These are phyloP conservation scores for Rhizophagus prolifer DNA, from an alignment of 192 early-diverging fungal species.

Conservation along the genomic window DNA sequence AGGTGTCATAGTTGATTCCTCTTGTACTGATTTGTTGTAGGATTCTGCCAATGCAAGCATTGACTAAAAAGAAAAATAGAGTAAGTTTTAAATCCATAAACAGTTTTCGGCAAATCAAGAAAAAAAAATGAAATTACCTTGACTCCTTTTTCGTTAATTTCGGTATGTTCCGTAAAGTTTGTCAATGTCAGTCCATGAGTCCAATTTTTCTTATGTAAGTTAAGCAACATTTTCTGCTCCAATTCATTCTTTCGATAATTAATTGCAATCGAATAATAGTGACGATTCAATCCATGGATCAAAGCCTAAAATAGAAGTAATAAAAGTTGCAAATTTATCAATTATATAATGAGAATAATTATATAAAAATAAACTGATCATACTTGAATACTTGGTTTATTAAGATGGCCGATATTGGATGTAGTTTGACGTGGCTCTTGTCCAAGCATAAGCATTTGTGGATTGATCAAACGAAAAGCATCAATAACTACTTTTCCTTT, in stretches of 20 bases:
- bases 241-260: conserved; percentile 99
- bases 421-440: conserved; percentile 98
- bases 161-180: conserved; percentile 81
- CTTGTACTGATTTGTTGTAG: conserved; percentile 98
- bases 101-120: background rate
- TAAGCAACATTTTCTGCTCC: conserved; percentile 99
- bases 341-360: background rate
- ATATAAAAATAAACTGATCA: background rate
- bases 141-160: conserved; percentile 81
- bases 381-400: conserved; percentile 95
- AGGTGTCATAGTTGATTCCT: conserved; percentile 89
- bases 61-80: conserved; percentile 43
- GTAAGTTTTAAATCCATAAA: background rate
- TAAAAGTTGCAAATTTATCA: background rate
- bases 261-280: conserved; percentile 99
- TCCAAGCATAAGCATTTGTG: conserved; percentile 77
- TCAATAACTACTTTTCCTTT: conserved; percentile 99
- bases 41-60: conserved; percentile 89
- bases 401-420: conserved; percentile 96
- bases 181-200: conserved; percentile 86
- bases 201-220: conserved; percentile 99
- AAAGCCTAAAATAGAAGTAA: conserved; percentile 57
- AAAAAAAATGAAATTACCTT: conserved; percentile 56
- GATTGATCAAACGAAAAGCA: conserved; percentile 96
- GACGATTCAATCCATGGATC: conserved; percentile 96